Conservation (phyloP, 805 yeast genomes). For the Teunomyces pallodes region DNA sequence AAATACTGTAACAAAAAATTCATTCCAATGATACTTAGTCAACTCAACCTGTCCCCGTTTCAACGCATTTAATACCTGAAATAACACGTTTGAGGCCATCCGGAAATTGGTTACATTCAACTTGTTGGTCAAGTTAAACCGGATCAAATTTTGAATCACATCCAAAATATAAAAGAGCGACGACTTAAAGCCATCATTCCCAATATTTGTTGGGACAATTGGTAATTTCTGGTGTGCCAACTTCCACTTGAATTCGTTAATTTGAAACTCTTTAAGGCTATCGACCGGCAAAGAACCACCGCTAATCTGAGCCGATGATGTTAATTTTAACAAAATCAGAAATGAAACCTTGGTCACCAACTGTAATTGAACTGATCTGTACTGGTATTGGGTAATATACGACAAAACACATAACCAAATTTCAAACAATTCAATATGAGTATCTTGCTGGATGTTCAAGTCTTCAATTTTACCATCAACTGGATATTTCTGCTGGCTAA, state of each 20-base stretch:
- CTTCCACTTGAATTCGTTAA: conserved; percentile 42
- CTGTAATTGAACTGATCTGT: conserved; percentile 22
- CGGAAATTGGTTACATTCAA: conserved; percentile 31
- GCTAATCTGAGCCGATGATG: conserved; percentile 10
- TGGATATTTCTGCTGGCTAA: conserved; percentile 14
- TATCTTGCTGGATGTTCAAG: conserved; percentile 10
- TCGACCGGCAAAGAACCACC: conserved; percentile 5
- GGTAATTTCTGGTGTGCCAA: conserved; percentile 41
- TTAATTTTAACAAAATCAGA: conserved; percentile 23
- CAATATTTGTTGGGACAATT: conserved; percentile 24
- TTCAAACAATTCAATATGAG: conserved; percentile 19
- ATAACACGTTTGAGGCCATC: conserved; percentile 24
- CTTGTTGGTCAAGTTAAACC: conserved; percentile 39
- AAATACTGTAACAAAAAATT: conserved; percentile 29
- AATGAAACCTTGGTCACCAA: conserved; percentile 27
- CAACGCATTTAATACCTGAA: conserved; percentile 21
- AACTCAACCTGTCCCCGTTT: conserved; percentile 15
- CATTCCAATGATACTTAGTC: conserved; percentile 33
- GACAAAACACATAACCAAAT: conserved; percentile 39
- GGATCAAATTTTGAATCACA: conserved; percentile 23
- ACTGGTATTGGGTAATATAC: conserved; percentile 38
- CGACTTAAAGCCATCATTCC: conserved; percentile 24
- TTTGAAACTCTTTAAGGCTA: conserved; percentile 13
- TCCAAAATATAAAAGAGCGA: conserved; percentile 34
- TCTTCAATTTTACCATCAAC: conserved; percentile 13